A percentile compares a stretch with the other conserved stretches of the same genome.
phyloP scores from a whole-genome alignment of 176 grass and related monocot species.

The Oryza longistaminata region DNA sequence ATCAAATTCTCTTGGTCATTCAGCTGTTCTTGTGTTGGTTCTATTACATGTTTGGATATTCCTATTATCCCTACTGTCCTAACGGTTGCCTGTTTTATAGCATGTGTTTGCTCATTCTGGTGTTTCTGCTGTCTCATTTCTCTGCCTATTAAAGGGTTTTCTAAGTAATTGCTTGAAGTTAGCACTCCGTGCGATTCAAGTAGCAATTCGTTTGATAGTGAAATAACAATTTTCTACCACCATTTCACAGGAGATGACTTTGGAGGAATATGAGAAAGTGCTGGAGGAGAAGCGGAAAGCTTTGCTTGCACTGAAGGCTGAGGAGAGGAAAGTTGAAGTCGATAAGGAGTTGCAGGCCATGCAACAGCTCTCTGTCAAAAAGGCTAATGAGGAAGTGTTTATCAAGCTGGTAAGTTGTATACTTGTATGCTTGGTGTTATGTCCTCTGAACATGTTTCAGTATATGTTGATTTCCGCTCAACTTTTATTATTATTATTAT shows the following conservation, averaged over 20 bases:
- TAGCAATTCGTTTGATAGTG: not conserved
- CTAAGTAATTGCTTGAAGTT: not conserved
- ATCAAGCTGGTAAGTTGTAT: constrained; percentile 61
- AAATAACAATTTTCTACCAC: not conserved
- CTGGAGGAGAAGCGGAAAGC: constrained; percentile 71
- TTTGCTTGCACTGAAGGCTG: constrained; percentile 51
- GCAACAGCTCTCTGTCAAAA: constrained; percentile 72
- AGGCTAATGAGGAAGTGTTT: constrained; percentile 52
- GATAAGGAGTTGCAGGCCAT: constrained; percentile 77
- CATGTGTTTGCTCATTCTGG: not conserved
- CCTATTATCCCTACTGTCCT: not conserved
- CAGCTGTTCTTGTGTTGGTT: not conserved
- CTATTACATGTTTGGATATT: not conserved
- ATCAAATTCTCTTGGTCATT: not conserved
- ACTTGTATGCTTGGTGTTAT: not conserved
- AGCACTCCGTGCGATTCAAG: not conserved
- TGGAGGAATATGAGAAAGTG: constrained; percentile 92
- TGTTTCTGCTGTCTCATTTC: not conserved
- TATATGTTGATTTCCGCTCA: not conserved
- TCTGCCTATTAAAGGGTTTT: not conserved
- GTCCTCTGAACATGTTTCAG: not conserved
- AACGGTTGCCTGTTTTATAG: not conserved
- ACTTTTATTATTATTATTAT: not conserved
- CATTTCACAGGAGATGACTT: constrained; percentile 68
- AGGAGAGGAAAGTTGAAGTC: constrained; percentile 80